These are phyloP conservation scores for Globisporangium polare DNA, from an alignment of 352 stramenopile species.

Conservation along the genomic window DNA sequence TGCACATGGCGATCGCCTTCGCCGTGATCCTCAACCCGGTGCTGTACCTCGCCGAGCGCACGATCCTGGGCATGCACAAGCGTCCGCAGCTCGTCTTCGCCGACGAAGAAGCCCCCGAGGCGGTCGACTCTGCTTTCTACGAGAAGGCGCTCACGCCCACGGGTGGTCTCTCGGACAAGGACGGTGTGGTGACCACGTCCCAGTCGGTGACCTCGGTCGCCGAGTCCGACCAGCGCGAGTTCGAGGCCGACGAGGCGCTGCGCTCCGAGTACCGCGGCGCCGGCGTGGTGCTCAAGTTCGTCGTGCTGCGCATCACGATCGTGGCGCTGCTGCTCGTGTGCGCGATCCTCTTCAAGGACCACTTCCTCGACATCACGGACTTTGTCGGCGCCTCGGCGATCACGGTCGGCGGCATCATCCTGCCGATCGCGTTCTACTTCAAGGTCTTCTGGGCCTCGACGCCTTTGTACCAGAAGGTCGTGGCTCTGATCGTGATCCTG, in stretches of 20 bases:
- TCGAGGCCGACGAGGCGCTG: constrained; percentile 11
- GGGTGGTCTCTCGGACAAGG: neutral
- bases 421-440: constrained; percentile 26
- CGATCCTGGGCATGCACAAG: constrained; percentile 58
- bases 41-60: constrained; percentile 53
- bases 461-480: constrained; percentile 16
- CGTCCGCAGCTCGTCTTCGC: constrained; percentile 18
- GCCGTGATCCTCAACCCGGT: constrained; percentile 56
- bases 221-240: constrained; percentile 7
- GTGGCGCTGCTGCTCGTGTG: constrained; percentile 10
- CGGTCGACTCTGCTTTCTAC: neutral
- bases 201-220: constrained; percentile 13
- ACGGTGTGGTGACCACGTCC: constrained; percentile 1
- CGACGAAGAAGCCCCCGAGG: constrained; percentile 5
- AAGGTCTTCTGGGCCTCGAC: constrained; percentile 23
- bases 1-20: constrained; percentile 62
- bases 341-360: constrained; percentile 16
- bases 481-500: constrained; percentile 19
- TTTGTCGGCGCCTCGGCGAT: constrained; percentile 28
- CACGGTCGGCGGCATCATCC: constrained; percentile 24
- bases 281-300: constrained; percentile 16
- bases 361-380: constrained; percentile 18
- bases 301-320: constrained; percentile 12
- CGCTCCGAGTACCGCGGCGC: constrained; percentile 15
- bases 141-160: constrained; percentile 10